Evolutionary conservation across 805 yeast genomes (phyloP).

Genomic region (Pichia deserticola): DNA sequence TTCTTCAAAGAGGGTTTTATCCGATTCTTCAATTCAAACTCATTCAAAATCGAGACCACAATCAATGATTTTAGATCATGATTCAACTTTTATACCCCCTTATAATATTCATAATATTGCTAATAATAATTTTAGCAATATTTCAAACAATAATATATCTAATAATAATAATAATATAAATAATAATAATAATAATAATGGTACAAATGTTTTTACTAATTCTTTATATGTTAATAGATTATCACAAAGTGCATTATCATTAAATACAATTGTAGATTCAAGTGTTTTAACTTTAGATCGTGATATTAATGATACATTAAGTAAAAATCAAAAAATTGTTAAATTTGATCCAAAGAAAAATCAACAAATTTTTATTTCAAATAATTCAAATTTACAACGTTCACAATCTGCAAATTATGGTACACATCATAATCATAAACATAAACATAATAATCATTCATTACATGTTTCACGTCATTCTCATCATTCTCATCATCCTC

Average conservation of each 20-base stretch:
- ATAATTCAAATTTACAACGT: neutral
- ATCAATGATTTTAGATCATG: conserved; percentile 1
- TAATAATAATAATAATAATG: neutral
- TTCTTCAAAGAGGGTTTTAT: conserved; percentile 1
- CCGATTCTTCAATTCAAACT: conserved; percentile 6
- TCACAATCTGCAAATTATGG: neutral
- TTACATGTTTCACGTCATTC: too few relatives aligned
- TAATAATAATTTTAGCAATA: neutral
- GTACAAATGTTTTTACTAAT: neutral
- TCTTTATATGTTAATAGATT: neutral
- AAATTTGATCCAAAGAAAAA: too few relatives aligned
- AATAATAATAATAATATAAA: neutral
- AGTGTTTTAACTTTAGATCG: neutral
- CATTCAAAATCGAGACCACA: conserved; percentile 4
- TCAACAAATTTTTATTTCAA: too few relatives aligned
- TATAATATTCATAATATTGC: neutral
- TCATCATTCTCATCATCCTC: neutral
- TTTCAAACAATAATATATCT: neutral
- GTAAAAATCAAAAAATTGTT: too few relatives aligned
- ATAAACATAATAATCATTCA: neutral
- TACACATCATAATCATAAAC: neutral
- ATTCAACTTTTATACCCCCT: neutral
- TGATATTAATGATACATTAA: neutral
- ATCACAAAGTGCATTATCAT: neutral
- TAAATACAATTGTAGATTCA: neutral